A percentile compares a stretch with the other conserved stretches of the same genome.
Evolutionary conservation across 306 rosid genomes (phyloP).

Genomic region (Prosopis cineraria): DNA sequence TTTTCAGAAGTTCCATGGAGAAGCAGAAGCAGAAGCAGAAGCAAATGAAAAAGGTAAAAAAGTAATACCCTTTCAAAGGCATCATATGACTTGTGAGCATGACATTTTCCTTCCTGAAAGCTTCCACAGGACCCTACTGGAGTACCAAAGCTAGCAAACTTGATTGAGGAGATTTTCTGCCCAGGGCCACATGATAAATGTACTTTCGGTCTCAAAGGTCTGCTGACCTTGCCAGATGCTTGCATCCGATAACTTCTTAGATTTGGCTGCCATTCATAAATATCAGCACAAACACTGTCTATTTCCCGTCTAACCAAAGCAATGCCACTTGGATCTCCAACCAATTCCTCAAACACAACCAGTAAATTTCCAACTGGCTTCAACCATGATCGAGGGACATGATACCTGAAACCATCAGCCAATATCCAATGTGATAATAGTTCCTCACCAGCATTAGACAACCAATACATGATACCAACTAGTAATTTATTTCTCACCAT

Average conservation of each 20-base stretch:
- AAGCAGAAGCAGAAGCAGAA: neutral
- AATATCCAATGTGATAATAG: constrained; percentile 14
- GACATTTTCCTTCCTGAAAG: constrained; percentile 85
- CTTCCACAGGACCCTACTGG: constrained; percentile 88
- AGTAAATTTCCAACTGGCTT: constrained; percentile 83
- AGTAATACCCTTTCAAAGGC: constrained; percentile 72
- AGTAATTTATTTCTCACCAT: constrained; percentile 63
- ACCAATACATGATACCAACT: constrained; percentile 1
- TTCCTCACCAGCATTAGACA: constrained; percentile 14
- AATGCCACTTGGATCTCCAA: constrained; percentile 90
- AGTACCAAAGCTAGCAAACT: constrained; percentile 96
- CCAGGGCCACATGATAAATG: constrained; percentile 84
- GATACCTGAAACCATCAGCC: constrained; percentile 72
- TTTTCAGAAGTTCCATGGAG: no score
- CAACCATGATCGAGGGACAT: constrained; percentile 93
- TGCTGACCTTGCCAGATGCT: constrained; percentile 70
- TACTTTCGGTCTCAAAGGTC: constrained; percentile 78
- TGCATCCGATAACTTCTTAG: constrained; percentile 79
- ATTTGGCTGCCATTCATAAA: constrained; percentile 96
- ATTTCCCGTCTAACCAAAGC: constrained; percentile 82
- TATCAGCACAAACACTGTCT: constrained; percentile 82
- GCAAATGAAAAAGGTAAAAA: neutral
- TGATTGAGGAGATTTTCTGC: constrained; percentile 82
- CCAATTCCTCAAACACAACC: constrained; percentile 89
- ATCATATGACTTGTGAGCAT: constrained; percentile 87